A percentile compares a stretch with the other conserved stretches of the same genome.
These are phyloP conservation scores for Metarhizium humberi DNA, from an alignment of 2,329 filamentous ascomycete species.

Conservation along the genomic window DNA sequence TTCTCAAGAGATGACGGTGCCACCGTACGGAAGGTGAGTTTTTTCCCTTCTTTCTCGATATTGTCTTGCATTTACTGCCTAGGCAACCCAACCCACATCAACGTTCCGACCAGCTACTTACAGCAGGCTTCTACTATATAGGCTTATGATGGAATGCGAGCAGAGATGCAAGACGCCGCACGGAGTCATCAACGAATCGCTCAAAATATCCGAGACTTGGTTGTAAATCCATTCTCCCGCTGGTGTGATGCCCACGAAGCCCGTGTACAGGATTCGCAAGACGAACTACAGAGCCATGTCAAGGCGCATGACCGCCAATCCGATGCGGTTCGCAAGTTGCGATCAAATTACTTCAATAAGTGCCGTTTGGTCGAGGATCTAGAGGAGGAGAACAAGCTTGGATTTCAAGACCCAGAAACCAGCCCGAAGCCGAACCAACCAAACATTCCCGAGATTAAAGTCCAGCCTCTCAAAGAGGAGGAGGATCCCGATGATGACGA, in stretches of 20 bases:
- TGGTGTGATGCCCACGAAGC: conserved; percentile 95
- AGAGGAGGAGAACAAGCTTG: conserved; percentile 97
- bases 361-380: conserved; percentile 91
- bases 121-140: conserved; percentile 23
- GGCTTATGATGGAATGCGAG: conserved; percentile 90
- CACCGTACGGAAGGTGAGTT: conserved; percentile 77
- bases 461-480: conserved; percentile 57
- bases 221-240: conserved; percentile 85
- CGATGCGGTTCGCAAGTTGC: conserved; percentile 82
- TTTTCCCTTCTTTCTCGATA: not conserved
- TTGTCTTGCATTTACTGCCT: not conserved
- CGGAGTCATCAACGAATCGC: conserved; percentile 92
- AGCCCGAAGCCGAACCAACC: conserved; percentile 52
- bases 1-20: conserved; percentile 91
- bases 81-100: not conserved
- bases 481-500: conserved; percentile 62
- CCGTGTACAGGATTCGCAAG: conserved; percentile 87
- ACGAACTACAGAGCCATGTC: conserved; percentile 82
- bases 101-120: conserved; percentile 9
- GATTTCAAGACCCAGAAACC: conserved; percentile 77
- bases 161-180: conserved; percentile 84
- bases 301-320: conserved; percentile 90
- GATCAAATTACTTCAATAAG: conserved; percentile 98
- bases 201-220: conserved; percentile 89
- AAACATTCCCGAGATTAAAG: conserved; percentile 74